Evolutionary conservation across 2,329 filamentous ascomycete genomes (phyloP).

Genomic region (Fusarium sambucinum): DNA sequence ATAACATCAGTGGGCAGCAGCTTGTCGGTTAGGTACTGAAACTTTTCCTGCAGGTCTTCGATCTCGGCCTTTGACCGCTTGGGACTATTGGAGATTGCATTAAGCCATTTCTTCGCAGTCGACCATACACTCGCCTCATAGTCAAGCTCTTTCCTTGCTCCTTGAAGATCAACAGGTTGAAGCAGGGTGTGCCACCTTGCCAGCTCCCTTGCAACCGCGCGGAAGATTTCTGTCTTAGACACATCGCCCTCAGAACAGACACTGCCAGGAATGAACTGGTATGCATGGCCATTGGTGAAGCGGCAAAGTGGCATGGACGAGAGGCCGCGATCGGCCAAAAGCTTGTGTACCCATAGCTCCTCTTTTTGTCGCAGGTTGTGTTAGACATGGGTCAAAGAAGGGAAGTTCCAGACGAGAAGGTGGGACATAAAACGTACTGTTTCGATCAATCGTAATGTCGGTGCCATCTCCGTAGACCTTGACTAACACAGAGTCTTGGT

Average conservation of each 20-base stretch:
- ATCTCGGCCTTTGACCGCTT: constrained; percentile 10
- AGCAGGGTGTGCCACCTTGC: constrained; percentile 37
- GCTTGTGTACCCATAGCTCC: constrained; percentile 39
- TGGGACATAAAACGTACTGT: constrained; percentile 32
- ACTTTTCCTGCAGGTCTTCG: constrained; percentile 22
- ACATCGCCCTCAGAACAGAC: constrained; percentile 35
- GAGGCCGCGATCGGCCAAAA: constrained; percentile 33
- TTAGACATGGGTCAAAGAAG: constrained; percentile 24
- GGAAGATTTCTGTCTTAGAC: constrained; percentile 26
- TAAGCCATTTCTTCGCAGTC: constrained; percentile 42
- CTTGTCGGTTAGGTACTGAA: constrained; percentile 28
- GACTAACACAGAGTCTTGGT: constrained; percentile 24
- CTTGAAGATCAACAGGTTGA: neutral
- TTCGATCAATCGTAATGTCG: constrained; percentile 39
- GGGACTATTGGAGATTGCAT: constrained; percentile 24
- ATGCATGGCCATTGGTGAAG: constrained; percentile 40
- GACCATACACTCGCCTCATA: constrained; percentile 38
- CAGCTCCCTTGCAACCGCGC: constrained; percentile 39
- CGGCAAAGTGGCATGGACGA: constrained; percentile 37
- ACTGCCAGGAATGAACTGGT: constrained; percentile 32
- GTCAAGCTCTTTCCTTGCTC: neutral
- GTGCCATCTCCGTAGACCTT: constrained; percentile 44
- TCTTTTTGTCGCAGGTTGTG: constrained; percentile 24
- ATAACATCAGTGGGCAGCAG: constrained; percentile 17
- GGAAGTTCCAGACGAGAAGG: constrained; percentile 8